Evolutionary conservation across 345 rosid genomes (phyloP), one percentile per base, ranked within the genome.

Genomic region (Firmiana major): DNA sequence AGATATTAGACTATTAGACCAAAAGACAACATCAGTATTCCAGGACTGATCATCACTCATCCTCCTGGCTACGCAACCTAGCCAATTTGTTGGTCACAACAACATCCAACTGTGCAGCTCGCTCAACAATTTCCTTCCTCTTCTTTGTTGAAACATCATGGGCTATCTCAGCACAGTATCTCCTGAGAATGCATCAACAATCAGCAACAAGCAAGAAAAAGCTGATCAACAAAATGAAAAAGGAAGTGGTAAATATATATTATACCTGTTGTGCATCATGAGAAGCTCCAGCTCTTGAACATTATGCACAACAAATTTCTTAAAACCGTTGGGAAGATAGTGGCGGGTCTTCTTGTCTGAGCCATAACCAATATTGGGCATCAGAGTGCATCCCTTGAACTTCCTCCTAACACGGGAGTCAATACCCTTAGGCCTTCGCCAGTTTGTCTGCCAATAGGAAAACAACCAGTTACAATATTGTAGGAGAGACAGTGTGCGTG

Each of bases 241-340:
- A 34, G 10, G 1, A 8, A 1, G 55, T n/a, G 92, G 1, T 24
- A 21, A 0, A 75, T 15, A 46, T 24, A 43, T 28, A 51, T 40
- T n/a, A 19, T 73, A 87, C 91, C 93, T 88, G 82, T 89, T 89
- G 72, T 89, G 94, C 94, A 90, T 90, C 90, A 90, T 90, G 81
- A 90, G 58, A 75, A 90, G 80, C 71, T 87, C 90, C 46, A 89
- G 87, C 77, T 90, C 92, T 9, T 80, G 77, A 17, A 77, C 81
- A 40, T 88, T 90, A 84, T 90, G 90, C 64, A 89, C 92, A 12
- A 89, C 87, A 60, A 89, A 90, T 64, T 88, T 90, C 87, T 89
- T 90, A 63, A 90, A 89, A 17, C 94, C 90, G 19, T 90, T 90
- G 49, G 94, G 94, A 49, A 89, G 92, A 78, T 84, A 90, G 84